These are phyloP conservation scores for Arxiozyma heterogenica DNA, from an alignment of 1,139 yeast species.

Conservation along the genomic window DNA sequence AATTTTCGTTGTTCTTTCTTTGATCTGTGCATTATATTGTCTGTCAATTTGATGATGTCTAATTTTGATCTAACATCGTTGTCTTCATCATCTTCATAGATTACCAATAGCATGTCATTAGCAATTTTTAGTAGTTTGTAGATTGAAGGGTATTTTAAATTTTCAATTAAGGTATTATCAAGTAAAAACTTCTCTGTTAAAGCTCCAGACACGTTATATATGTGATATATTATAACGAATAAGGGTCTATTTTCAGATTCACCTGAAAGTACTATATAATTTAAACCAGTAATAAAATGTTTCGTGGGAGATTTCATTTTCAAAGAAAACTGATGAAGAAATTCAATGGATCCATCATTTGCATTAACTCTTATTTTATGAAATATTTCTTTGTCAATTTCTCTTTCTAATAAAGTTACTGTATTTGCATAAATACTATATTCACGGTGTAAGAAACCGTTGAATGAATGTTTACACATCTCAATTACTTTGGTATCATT, in stretches of 20 bases:
- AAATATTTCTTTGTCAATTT: neutral
- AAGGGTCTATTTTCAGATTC: neutral
- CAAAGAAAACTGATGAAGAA: neutral
- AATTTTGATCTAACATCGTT: neutral
- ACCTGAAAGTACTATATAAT: neutral
- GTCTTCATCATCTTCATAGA: neutral
- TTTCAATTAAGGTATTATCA: neutral
- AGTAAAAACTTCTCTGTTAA: neutral
- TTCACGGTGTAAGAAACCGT: neutral
- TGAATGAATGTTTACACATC: neutral
- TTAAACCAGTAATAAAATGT: neutral
- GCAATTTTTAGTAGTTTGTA: neutral
- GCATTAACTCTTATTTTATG: neutral
- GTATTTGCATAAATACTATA: conserved; percentile 1
- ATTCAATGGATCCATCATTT: neutral
- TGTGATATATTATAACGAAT: neutral
- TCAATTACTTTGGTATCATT: conserved; percentile 4
- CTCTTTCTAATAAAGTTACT: conserved; percentile 6
- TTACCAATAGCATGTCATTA: neutral
- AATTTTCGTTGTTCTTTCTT: too few relatives aligned
- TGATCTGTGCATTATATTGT: neutral
- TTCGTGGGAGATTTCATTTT: neutral
- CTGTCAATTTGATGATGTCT: neutral
- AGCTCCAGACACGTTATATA: neutral
- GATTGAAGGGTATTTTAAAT: neutral